Base-by-base conservation (phyloP, 1,284 basidiomycete species). In the Malassezia equina region DNA sequence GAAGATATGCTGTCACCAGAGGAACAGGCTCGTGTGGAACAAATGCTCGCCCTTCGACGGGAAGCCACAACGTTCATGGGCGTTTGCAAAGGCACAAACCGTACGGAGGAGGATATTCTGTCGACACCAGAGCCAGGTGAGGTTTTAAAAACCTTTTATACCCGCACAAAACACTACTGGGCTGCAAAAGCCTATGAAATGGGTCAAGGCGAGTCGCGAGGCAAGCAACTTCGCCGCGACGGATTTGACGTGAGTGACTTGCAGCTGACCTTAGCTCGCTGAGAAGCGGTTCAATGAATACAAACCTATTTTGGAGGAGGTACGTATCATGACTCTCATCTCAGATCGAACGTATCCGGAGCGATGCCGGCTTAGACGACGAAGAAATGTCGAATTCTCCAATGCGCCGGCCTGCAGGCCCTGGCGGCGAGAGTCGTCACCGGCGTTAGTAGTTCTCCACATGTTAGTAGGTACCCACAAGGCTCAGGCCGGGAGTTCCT, bases 81-180 rank as follows among this genome's bases (percentile, higher is more conserved):
- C 8, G 84, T 85, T 0, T 75, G 82, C 0, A 86, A 83, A 66
- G 85, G 87, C 61, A 73, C 79, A 2, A 78, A 79, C 0, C 78
- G 82, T 3, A 82, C 84, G 0, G 78, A 81, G 0, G 86, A 88
- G 65, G 88, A 90, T 60, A 75, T 82, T 0, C 71, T 88, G 40
- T 86, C 84, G 56, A 91, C 89, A 0, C 90, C 90, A 0, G 78
- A 85, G 6, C 88, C 89, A 0, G 88, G 88, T n/a, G 90, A 94
- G 73, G 87, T 85, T 0, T 76, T 93, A 7, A 84, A 86, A 0
- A 79, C 81, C 73, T 93, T 93, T 75, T 94, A 90, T 69, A 82
- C 85, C 11, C 82, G 90, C 6, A 85, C 65, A 4, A 69, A 69
- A 25, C 55, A 45, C 47, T 84, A 86, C 70, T 94, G 90, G 90